Conservation (phyloP, 1,284 basidiomycete genomes). For the Marasmius tenuissimus region DNA sequence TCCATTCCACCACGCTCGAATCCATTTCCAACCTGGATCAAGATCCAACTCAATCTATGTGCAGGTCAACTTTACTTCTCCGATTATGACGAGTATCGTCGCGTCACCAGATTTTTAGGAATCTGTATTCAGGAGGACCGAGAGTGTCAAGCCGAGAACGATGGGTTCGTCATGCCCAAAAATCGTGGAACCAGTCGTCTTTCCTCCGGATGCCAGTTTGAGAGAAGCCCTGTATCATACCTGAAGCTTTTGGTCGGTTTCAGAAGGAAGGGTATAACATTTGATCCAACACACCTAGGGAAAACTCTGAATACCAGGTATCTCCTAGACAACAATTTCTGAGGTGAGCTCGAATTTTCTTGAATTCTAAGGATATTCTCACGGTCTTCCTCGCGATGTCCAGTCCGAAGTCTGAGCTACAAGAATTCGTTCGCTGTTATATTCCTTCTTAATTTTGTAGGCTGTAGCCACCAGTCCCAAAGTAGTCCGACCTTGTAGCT, state of each 20-base stretch:
- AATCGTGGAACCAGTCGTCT: slow-evolving; percentile 18
- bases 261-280: slow-evolving; percentile 41
- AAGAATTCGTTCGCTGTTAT: too few relatives aligned
- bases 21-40: slow-evolving; percentile 16
- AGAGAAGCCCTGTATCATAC: slow-evolving; percentile 28
- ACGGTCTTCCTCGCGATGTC: too few relatives aligned
- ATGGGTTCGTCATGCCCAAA: slow-evolving; percentile 35
- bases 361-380: too few relatives aligned
- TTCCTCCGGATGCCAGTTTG: slow-evolving; percentile 25
- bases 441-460: too few relatives aligned
- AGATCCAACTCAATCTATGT: slow-evolving; percentile 40
- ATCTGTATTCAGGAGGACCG: slow-evolving; percentile 27
- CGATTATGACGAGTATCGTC: slow-evolving; percentile 29
- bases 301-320: slow-evolving; percentile 33
- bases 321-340: too few relatives aligned
- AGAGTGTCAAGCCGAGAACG: slow-evolving; percentile 20
- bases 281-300: slow-evolving; percentile 40
- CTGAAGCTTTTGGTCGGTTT: slow-evolving; percentile 33
- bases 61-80: slow-evolving; percentile 44
- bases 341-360: too few relatives aligned
- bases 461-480: too few relatives aligned
- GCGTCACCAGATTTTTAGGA: slow-evolving; percentile 36
- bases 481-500: too few relatives aligned
- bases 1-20: slow-evolving; percentile 26
- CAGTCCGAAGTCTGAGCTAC: too few relatives aligned